phyloP scores from a whole-genome alignment of 2,329 filamentous ascomycete genomes.

The Colletotrichum salicis region DNA sequence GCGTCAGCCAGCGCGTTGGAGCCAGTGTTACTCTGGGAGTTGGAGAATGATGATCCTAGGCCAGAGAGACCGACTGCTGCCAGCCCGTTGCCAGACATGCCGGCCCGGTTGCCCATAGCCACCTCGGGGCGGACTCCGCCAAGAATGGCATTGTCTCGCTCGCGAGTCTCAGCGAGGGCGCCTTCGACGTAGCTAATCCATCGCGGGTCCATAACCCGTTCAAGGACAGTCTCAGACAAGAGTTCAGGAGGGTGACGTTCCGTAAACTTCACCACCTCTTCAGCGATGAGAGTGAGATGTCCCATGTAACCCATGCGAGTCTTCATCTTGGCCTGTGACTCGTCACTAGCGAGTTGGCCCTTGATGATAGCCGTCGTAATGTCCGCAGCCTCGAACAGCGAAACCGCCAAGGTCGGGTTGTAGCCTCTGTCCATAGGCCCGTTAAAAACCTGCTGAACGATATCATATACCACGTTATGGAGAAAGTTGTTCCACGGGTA shows the following conservation, averaged over 20 bases:
- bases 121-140: constrained; percentile 94
- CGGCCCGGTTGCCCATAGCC: constrained; percentile 81
- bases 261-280: constrained; percentile 98
- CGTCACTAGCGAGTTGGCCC: constrained; percentile 87
- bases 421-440: constrained; percentile 96
- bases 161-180: constrained; percentile 89
- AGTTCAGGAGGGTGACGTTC: constrained; percentile 91
- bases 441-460: constrained; percentile 99
- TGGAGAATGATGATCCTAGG: constrained; percentile 48
- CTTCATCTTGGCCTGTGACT: constrained; percentile 82
- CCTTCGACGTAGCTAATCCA: constrained; percentile 98
- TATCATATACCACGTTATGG: constrained; percentile 98
- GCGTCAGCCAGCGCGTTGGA: constrained; percentile 36
- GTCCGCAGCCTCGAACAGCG: constrained; percentile 90
- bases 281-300: constrained; percentile 93
- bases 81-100: constrained; percentile 55
- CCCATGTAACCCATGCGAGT: constrained; percentile 99
- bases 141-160: constrained; percentile 97
- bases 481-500: constrained; percentile 99
- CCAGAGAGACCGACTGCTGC: constrained; percentile 55
- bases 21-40: constrained; percentile 36
- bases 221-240: constrained; percentile 83
- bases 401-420: constrained; percentile 89
- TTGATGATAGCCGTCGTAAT: constrained; percentile 93
- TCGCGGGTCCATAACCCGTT: constrained; percentile 86